These are phyloP conservation scores for Gynochthodes officinalis DNA, from an alignment of 257 asterid species.

Conservation along the genomic window DNA sequence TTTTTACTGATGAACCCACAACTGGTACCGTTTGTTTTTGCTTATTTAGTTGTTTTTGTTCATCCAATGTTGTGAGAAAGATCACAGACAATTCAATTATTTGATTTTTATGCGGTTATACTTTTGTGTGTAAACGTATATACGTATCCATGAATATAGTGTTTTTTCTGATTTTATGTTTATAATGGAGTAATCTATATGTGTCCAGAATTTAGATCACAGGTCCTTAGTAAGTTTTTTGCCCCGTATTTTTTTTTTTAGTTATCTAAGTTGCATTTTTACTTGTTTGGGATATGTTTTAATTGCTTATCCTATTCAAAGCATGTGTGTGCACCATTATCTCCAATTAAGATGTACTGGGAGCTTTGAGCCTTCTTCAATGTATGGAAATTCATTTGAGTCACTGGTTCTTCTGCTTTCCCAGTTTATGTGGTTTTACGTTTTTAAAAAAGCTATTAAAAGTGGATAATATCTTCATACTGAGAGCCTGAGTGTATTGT, in stretches of 20 bases:
- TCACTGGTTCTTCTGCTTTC: background rate
- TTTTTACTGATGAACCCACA: constrained; percentile 98
- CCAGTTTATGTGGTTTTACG: background rate
- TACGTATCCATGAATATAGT: background rate
- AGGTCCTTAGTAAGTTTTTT: background rate
- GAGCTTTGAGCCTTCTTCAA: background rate
- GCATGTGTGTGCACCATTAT: constrained; percentile 1
- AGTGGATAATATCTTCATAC: background rate
- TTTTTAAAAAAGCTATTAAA: background rate
- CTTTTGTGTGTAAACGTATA: background rate
- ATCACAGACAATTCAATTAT: background rate
- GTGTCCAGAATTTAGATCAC: background rate
- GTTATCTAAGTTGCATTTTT: background rate
- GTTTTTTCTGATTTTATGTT: background rate
- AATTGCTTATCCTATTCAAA: background rate
- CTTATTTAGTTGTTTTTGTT: constrained; percentile 12
- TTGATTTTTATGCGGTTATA: background rate
- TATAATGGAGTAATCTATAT: background rate
- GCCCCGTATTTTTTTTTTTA: background rate
- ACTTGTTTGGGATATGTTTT: background rate
- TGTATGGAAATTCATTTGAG: background rate
- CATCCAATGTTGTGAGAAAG: background rate
- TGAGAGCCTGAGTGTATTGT: background rate
- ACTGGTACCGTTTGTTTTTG: constrained; percentile 51
- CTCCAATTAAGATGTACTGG: background rate